Evolutionary conservation across 2,329 filamentous ascomycete genomes (phyloP).

Genomic region (Aspergillus quadrilineatus): DNA sequence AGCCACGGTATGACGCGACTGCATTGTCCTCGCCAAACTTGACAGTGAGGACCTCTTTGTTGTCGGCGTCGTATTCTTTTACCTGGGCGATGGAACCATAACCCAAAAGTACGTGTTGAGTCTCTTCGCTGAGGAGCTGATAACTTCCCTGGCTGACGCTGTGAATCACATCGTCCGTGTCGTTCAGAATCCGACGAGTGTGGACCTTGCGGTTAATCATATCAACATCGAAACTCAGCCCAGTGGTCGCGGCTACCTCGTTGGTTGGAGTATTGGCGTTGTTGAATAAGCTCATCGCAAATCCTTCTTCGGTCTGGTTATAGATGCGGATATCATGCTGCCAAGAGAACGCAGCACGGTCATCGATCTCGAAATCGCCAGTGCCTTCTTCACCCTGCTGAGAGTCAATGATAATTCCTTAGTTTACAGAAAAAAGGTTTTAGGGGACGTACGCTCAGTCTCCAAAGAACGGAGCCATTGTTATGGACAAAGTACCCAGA

Average conservation of each 20-base stretch:
- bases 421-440: background rate
- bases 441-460: slow-evolving; percentile 20
- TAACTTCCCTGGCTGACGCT: slow-evolving; percentile 33
- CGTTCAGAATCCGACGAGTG: slow-evolving; percentile 23
- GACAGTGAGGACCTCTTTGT: slow-evolving; percentile 32
- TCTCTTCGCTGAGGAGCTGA: slow-evolving; percentile 24
- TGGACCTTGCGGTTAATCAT: slow-evolving; percentile 24
- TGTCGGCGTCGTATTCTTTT: slow-evolving; percentile 36
- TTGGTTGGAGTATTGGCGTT: slow-evolving; percentile 31
- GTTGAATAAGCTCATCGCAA: slow-evolving; percentile 35
- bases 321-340: slow-evolving; percentile 39
- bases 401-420: background rate
- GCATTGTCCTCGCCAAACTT: slow-evolving; percentile 33
- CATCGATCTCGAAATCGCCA: slow-evolving; percentile 29
- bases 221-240: slow-evolving; percentile 24
- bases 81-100: slow-evolving; percentile 39
- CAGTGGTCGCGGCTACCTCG: slow-evolving; percentile 22
- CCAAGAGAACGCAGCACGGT: slow-evolving; percentile 28
- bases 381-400: slow-evolving; percentile 23
- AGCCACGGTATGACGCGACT: slow-evolving; percentile 37
- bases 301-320: slow-evolving; percentile 33
- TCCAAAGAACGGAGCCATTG: slow-evolving; percentile 33
- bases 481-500: slow-evolving; percentile 32
- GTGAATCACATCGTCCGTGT: slow-evolving; percentile 26
- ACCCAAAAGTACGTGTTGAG: slow-evolving; percentile 31